These are phyloP conservation scores for Trichoderma asperellum DNA, from an alignment of 2,329 filamentous ascomycete genomes.

Conservation along the genomic window DNA sequence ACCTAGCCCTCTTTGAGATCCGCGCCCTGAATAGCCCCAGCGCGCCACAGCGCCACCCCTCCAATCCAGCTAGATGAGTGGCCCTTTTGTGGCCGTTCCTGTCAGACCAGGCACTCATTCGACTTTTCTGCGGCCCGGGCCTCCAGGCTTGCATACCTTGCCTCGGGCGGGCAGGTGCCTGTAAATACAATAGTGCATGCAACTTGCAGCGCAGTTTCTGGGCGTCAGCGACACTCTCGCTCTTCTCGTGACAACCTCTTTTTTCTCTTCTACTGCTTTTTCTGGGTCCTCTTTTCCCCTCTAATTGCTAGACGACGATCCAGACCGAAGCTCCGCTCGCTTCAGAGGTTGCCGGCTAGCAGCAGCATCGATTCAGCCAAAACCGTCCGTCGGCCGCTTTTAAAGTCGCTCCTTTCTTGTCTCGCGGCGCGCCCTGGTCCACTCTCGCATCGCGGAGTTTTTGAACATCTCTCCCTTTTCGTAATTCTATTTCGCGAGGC, in stretches of 20 bases:
- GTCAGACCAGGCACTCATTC: conserved; percentile 18
- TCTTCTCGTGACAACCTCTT: background rate
- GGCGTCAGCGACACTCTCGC: too few species aligned
- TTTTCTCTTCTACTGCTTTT: background rate
- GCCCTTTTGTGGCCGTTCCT: conserved; percentile 20
- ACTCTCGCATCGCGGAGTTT: conserved; percentile 6
- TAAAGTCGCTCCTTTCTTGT: conserved; percentile 28
- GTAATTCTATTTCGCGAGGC: background rate
- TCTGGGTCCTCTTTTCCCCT: background rate
- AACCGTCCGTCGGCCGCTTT: background rate
- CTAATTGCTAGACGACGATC: background rate
- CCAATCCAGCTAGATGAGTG: conserved; percentile 8
- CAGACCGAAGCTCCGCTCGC: conserved; percentile 1
- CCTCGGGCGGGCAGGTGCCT: too few species aligned
- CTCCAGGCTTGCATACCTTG: background rate
- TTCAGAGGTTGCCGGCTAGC: conserved; percentile 8
- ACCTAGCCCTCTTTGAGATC: background rate
- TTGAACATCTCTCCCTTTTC: conserved; percentile 2
- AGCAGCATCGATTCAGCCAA: background rate
- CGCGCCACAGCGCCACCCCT: background rate
- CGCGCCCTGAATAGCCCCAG: conserved; percentile 13
- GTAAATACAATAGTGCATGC: too few species aligned
- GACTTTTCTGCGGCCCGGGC: conserved; percentile 25
- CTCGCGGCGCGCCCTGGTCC: conserved; percentile 26
- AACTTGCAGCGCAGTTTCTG: too few species aligned